Evolutionary conservation across 108 stramenopile species (phyloP), one percentile per base, ranked within the genome.

Genomic region (Schizochytrium sp.): DNA sequence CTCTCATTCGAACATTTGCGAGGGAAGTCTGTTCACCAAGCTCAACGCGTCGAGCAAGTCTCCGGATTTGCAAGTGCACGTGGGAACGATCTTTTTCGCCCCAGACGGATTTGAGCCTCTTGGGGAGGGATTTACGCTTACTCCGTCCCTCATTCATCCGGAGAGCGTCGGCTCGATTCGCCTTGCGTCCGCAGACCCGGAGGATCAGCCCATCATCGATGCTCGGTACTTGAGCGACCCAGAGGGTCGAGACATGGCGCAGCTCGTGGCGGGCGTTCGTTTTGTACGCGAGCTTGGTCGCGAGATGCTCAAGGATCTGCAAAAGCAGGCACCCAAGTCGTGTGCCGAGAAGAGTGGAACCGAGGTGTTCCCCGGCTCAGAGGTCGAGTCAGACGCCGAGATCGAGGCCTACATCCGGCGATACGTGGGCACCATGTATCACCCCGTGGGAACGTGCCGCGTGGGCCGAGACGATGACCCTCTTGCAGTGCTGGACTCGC

Each of bases 361-460:
- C 12, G 45, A 89, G 88, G 53, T 3, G 47, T 28, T 18, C 14
- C 28, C 90, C 89, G 16, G 90, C 44, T 4, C 89, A 45, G 53
- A 89, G 3, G 90, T 90, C 45, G 10, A 83, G 18, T 5, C 87
- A 29, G 89, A 89, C 19, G 88, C 28, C 45, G 87, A 90, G 89
- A 29, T 51, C 87, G 89, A 89, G 44, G 47, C 34, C 44, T 89
- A 90, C 47, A 88, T 90, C 87, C 87, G 89, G 23, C 60, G 53
- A 47, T 90, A 88, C 45, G 87, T 90, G 72, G 48, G 29, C 29
- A 88, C 34, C 34, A 90, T 58, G 48, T 90, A 87, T 43, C 90
- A 90, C 48, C 90, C 90, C 6, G 89, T 90, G 12, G 89, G 90
- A 48, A 89, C 90, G 72, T 89, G 89, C 89, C 90, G 90, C 16